These are phyloP conservation scores for Cryphonectria radicalis DNA, from an alignment of 2,329 filamentous ascomycete genomes.

Conservation along the genomic window DNA sequence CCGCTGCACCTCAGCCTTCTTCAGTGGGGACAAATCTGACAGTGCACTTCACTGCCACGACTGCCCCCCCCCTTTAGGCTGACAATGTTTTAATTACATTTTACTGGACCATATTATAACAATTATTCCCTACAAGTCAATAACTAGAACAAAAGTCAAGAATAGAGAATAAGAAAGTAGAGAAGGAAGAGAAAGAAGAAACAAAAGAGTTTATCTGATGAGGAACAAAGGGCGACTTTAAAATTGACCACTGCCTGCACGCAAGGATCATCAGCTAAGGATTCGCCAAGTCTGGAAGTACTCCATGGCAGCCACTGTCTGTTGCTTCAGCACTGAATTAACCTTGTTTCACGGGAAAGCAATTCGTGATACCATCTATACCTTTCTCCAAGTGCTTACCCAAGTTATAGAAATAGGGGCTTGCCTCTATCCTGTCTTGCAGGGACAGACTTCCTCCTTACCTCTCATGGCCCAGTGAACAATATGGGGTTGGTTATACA, in stretches of 20 bases:
- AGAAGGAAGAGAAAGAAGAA: neutral
- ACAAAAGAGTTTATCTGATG: neutral
- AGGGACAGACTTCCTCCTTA: neutral
- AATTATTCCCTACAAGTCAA: too few relatives aligned
- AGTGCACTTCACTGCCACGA: neutral
- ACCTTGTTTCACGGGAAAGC: neutral
- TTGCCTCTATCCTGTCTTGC: neutral
- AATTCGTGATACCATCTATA: neutral
- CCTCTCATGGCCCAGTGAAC: neutral
- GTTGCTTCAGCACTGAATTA: neutral
- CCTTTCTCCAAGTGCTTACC: neutral
- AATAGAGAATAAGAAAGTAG: neutral
- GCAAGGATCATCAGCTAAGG: neutral
- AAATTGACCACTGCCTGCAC: too few relatives aligned
- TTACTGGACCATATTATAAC: neutral
- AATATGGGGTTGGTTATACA: neutral
- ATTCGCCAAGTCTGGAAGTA: neutral
- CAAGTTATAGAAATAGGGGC: neutral
- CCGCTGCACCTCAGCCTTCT: neutral
- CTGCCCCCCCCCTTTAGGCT: neutral
- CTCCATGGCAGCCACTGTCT: neutral
- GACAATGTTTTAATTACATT: neutral
- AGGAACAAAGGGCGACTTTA: neutral
- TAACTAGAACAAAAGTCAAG: neutral
- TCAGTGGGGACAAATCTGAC: conserved; percentile 6